Conservation (phyloP, 2,329 filamentous ascomycete genomes). For the Talaromyces sp. region DNA sequence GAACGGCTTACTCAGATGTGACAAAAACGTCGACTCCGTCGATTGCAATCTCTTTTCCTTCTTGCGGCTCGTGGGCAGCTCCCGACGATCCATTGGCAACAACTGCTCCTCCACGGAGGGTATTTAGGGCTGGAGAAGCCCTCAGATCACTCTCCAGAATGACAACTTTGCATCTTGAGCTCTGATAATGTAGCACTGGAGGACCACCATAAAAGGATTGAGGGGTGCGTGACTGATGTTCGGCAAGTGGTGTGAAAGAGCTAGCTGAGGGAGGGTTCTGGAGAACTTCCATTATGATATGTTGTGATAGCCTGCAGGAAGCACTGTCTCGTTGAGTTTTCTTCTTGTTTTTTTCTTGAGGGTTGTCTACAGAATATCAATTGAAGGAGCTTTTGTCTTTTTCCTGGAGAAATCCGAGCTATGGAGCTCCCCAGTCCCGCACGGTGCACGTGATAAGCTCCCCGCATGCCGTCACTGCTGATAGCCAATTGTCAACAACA, state of each 20-base stretch:
- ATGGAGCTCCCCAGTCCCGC: slow-evolving; percentile 15
- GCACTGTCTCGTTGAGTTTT: background rate
- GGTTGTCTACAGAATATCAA: background rate
- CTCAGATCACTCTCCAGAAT: slow-evolving; percentile 40
- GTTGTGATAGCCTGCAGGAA: background rate
- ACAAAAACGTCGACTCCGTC: slow-evolving; percentile 45
- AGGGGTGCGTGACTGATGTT: slow-evolving; percentile 48
- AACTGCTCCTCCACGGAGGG: slow-evolving; percentile 25
- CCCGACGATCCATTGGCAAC: slow-evolving; percentile 20
- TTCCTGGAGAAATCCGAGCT: background rate
- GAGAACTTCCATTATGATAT: slow-evolving; percentile 41
- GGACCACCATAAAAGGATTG: slow-evolving; percentile 47
- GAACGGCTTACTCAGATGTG: slow-evolving; percentile 43
- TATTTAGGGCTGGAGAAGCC: slow-evolving; percentile 33
- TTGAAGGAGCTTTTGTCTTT: slow-evolving; percentile 2
- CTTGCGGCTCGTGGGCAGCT: slow-evolving; percentile 17
- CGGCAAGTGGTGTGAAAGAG: slow-evolving; percentile 42
- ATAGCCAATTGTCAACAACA: slow-evolving; percentile 12
- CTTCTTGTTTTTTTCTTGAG: no score
- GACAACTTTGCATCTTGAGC: slow-evolving; percentile 43
- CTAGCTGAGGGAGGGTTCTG: slow-evolving; percentile 36
- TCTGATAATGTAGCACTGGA: slow-evolving; percentile 47
- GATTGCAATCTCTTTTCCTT: slow-evolving; percentile 36
- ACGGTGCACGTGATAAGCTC: slow-evolving; percentile 16
- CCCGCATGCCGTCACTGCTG: slow-evolving; percentile 19